Evolutionary conservation across 2,329 filamentous ascomycete genomes (phyloP), one percentile per base, ranked within the genome.

Genomic region (Cladophialophora exuberans): DNA sequence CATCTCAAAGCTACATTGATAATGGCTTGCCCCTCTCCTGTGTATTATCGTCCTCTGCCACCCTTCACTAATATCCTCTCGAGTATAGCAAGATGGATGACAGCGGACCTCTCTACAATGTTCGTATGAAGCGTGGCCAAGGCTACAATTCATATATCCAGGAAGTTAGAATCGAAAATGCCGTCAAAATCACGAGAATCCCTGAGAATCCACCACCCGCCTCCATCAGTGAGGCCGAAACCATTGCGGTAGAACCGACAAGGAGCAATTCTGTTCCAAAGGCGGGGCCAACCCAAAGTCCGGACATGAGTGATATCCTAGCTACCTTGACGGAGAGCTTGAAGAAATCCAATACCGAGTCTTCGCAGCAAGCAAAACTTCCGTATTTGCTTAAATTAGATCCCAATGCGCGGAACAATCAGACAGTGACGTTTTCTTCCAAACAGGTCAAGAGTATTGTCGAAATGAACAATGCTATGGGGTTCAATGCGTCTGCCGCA

Each of bases 391-490:
- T 50, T 13, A 50, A 50, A 31, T n/a, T 50, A 6, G 46, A 50
- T 26, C 46, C 31, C 9, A 50, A 38, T 31, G 46, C 35, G 11
- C 46, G 46, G 26, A 22, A 50, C 26, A 50, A 41, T 20, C 46
- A 50, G 17, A 50, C 46, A 6, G 46, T 50, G 26, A 50, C 46
- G 3, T 50, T 50, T 22, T 50, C 46, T 6, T 50, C 46, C 13
- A 50, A 50, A 25, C 46, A 50, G 23, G 46, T 50, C 33, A 50
- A 50, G 46, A 50, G 46, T 11, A 39, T 39, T n/a, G 26, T 50
- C 15, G 46, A 50, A 30, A 38, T 50, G 33, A 41, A 50, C 46
- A 50, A 50, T 26, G 46, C 46, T 9, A 50, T 50, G 46, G 46
- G 46, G 5, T 50, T 50, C 22, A 50, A 50, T 28, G 46, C 46